Base-by-base conservation (phyloP, 2,329 filamentous ascomycete genomes). In the Tympanopsis confertula region DNA sequence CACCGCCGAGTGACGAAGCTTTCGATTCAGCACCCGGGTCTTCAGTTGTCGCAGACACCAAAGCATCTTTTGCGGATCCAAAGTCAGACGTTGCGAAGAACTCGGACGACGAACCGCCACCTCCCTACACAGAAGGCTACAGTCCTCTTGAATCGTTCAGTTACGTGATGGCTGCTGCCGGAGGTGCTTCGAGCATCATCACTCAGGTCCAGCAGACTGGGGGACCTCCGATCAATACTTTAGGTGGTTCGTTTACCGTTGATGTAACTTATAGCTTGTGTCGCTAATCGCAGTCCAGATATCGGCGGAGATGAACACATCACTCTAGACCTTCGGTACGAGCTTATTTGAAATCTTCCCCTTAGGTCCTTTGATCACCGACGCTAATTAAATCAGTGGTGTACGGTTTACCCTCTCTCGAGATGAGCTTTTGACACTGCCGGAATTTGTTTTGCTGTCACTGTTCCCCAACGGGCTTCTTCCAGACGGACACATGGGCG, bases 401-500 rank as follows among this genome's bases (percentile, higher is more conserved):
- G 91, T 83, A 41, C 81, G 86, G 48, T 98, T 98, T 58, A 88
- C 88, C 14, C 75, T 98, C 36, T 96, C 89, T 13, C 73, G 91
- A 55, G 91, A 98, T 54, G 91, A 98, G 61, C 74, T 98, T 38
- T 68, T 98, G 45, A 98, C 91, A 7, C 71, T 98, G 36, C 91
- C 91, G 38, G 91, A 98, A 65, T 98, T 98, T 53, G 91, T 98
- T 35, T 73, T 98, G 33, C 69, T 98, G 29, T 98, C 91, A n/a
- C 71, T 98, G 29, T 98, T 98, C 51, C 91, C 91, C 28, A 98
- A 98, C 56, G 91, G 91, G n/a, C 72, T 98, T 18, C 87, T 98
- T 44, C 91, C 91, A 4, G 91, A 98, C 58, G 88, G 89, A 13
- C 89, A 96, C 54, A 85, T 94, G 78, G 91, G 86, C 54, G 83